Evolutionary conservation across 768 basidiomycete species (phyloP), one percentile per base, ranked within the genome.

Genomic region (Filobasidium wieringae): DNA sequence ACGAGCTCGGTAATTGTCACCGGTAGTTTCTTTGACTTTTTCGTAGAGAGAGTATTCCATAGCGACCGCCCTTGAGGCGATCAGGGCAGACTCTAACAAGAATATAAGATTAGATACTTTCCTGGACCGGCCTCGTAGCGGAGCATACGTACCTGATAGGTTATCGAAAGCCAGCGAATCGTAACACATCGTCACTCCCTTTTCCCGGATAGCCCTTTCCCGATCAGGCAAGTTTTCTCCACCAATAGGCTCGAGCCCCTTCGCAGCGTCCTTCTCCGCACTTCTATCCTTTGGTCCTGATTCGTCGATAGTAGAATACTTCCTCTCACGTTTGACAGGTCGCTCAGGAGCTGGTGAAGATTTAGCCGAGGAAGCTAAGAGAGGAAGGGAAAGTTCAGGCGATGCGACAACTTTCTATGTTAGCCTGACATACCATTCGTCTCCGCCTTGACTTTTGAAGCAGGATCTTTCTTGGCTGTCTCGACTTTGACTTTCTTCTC

Each of bases 111-210:
- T 37, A 37, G 36, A 37, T n/a, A 37, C 36, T 37, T n/a, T 9
- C 43, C 29, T 26, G n/a, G n/a, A n/a, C n/a, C n/a, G n/a, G n/a
- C n/a, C n/a, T n/a, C 55, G 34, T 11, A 36, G 11, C 19, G 26
- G 7, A 52, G 12, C 45, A 15, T 17, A 84, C 92, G 73, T 69
- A 95, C 92, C 87, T 55, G 88, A 87, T 47, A 80, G 81, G 33
- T 89, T 88, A 75, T 95, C 91, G 51, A 75, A 79, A 2, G 87
- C 86, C 27, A 99, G 78, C 11, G 88, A 88, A 70, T 97, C 89
- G 66, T 99, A 99, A 22, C 92, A 79, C 69, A 97, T 81, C 68
- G 88, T 85, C 7, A 84, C 78, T 68, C 92, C 95, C 71, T 84
- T 88, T 73, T 93, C 87, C 53, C 95, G 78, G 0, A 85, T 87